Evolutionary conservation across 495 filamentous ascomycete species (phyloP).

Genomic region (Xylaria sp.): DNA sequence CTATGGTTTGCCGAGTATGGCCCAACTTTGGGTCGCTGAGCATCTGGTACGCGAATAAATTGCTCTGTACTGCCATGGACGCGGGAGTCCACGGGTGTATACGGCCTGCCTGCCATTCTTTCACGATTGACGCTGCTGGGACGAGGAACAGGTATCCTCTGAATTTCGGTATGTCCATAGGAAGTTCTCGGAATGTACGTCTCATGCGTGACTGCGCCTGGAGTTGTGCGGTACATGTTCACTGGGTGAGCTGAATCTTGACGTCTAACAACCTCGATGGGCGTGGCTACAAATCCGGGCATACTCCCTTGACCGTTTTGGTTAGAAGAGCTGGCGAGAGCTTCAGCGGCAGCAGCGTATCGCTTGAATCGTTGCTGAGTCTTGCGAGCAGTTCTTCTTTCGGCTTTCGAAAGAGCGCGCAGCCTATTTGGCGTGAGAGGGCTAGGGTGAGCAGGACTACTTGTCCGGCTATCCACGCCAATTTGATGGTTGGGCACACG

Average conservation of each 20-base stretch:
- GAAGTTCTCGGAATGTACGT: constrained; percentile 10
- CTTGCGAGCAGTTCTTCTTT: constrained; percentile 36
- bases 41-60: constrained; percentile 31
- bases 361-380: constrained; percentile 41
- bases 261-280: constrained; percentile 34
- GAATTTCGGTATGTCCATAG: constrained; percentile 20
- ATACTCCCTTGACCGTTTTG: constrained; percentile 30
- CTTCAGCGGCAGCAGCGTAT: constrained; percentile 44
- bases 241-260: constrained; percentile 33
- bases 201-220: constrained; percentile 9
- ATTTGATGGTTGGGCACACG: constrained; percentile 15
- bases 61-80: constrained; percentile 22
- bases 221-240: constrained; percentile 27
- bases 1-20: constrained; percentile 24
- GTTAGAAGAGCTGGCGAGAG: constrained; percentile 34
- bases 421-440: constrained; percentile 26
- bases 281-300: constrained; percentile 24
- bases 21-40: constrained; percentile 43
- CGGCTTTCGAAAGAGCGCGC: constrained; percentile 31
- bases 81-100: constrained; percentile 15
- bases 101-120: constrained; percentile 15
- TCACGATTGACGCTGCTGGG: constrained; percentile 25
- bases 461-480: constrained; percentile 27
- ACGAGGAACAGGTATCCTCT: constrained; percentile 21
- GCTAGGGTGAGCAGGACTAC: constrained; percentile 29